Percentiles rank a stretch among this genome's conserved stretches.
Evolutionary conservation across 345 rosid genomes (phyloP).

Genomic region (Salix dunnii): DNA sequence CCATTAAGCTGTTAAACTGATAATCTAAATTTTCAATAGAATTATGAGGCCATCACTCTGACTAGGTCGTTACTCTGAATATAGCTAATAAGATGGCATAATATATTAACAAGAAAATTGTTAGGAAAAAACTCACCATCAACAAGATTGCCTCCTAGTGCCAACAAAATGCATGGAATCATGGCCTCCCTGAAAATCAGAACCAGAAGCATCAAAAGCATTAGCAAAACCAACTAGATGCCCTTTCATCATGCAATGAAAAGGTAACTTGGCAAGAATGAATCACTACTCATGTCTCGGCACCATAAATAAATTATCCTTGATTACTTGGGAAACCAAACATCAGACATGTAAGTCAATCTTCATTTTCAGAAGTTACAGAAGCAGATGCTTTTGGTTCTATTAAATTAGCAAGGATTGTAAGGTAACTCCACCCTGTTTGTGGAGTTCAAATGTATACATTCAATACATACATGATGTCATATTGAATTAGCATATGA

Average conservation of each 20-base stretch:
- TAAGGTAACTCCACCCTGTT: not conserved
- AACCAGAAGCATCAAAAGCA: constrained; percentile 2
- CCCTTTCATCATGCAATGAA: not conserved
- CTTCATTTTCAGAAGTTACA: not conserved
- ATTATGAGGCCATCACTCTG: not conserved
- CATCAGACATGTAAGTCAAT: not conserved
- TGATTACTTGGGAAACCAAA: not conserved
- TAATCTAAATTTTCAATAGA: not conserved
- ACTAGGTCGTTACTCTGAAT: not conserved
- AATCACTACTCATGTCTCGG: not conserved
- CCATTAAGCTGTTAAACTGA: not conserved
- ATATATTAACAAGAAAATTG: not conserved
- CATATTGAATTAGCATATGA: not conserved
- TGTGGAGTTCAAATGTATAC: not conserved
- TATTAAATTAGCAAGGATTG: not conserved
- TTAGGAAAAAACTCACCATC: constrained; percentile 51
- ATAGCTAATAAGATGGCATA: not conserved
- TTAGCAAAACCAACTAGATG: not conserved
- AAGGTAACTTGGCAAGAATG: not conserved
- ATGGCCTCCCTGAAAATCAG: constrained; percentile 72
- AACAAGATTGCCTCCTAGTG: constrained; percentile 93
- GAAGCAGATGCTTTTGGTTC: not conserved
- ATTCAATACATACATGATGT: not conserved
- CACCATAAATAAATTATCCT: not conserved
- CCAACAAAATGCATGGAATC: constrained; percentile 94